Conservation (phyloP, 2,329 filamentous ascomycete species). For the Alternaria triticina region DNA sequence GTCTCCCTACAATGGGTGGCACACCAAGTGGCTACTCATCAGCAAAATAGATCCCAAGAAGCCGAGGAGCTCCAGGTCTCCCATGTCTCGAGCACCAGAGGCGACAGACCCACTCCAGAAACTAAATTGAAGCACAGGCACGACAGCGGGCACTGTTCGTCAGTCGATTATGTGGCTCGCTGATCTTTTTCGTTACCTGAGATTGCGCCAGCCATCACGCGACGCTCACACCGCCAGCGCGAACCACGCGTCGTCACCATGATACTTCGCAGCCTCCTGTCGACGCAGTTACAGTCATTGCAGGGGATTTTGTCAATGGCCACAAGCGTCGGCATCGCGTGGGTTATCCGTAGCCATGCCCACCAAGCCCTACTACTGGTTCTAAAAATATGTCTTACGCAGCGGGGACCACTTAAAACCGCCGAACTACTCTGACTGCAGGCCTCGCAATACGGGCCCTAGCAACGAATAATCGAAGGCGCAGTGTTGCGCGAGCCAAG, state of each 20-base stretch:
- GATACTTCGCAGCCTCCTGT: background rate
- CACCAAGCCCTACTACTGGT: constrained; percentile 4
- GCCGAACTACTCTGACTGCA: constrained; percentile 16
- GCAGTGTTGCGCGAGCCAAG: constrained; percentile 28
- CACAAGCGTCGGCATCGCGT: constrained; percentile 23
- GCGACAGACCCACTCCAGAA: constrained; percentile 1
- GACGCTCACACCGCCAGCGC: constrained; percentile 8
- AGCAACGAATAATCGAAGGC: constrained; percentile 31
- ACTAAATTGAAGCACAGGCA: constrained; percentile 6
- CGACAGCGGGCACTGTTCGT: constrained; percentile 6
- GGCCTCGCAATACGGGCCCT: constrained; percentile 21
- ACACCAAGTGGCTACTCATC: background rate
- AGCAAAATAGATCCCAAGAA: background rate
- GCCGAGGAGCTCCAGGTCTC: background rate
- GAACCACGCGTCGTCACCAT: constrained; percentile 17
- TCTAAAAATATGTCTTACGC: constrained; percentile 22
- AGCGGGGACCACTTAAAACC: constrained; percentile 9
- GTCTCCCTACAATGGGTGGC: background rate
- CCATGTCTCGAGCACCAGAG: constrained; percentile 1
- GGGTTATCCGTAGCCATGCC: constrained; percentile 5
- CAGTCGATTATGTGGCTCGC: constrained; percentile 13
- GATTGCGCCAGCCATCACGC: constrained; percentile 11
- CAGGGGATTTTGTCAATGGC: constrained; percentile 16
- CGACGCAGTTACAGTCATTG: constrained; percentile 12
- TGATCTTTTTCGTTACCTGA: constrained; percentile 7